phyloP scores from a whole-genome alignment of 2,329 filamentous ascomycete species.

The Diaporthe citri region DNA sequence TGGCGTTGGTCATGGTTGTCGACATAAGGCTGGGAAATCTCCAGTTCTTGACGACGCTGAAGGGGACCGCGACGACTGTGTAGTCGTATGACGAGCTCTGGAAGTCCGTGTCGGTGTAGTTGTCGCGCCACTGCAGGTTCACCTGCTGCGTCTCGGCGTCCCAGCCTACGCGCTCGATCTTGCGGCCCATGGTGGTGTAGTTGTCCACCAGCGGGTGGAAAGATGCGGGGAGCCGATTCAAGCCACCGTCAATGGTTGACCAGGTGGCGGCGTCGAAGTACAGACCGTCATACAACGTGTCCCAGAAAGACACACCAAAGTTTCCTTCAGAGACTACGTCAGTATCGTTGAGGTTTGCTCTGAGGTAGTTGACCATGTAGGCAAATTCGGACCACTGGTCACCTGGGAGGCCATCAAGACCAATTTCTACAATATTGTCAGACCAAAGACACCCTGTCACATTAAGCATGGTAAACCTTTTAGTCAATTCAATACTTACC shows the following conservation, averaged over 20 bases:
- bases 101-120: conserved; percentile 54
- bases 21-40: conserved; percentile 57
- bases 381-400: conserved; percentile 76
- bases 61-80: conserved; percentile 72
- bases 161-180: conserved; percentile 69
- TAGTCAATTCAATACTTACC: conserved; percentile 38
- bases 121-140: conserved; percentile 68
- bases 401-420: conserved; percentile 59
- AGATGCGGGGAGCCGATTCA: conserved; percentile 69
- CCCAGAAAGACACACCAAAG: conserved; percentile 60
- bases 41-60: conserved; percentile 74
- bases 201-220: conserved; percentile 73
- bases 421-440: conserved; percentile 44
- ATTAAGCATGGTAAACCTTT: not conserved
- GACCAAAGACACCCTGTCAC: not conserved
- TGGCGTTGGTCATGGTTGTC: conserved; percentile 60
- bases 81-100: conserved; percentile 72
- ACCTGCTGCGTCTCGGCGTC: conserved; percentile 64
- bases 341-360: conserved; percentile 65
- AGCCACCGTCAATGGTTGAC: conserved; percentile 72
- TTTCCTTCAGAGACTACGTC: conserved; percentile 61
- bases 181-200: conserved; percentile 67
- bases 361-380: conserved; percentile 71
- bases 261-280: conserved; percentile 72
- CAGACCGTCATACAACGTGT: conserved; percentile 64